Conservation (phyloP, 2,329 filamentous ascomycete species). For the Grosmannia huntii region DNA sequence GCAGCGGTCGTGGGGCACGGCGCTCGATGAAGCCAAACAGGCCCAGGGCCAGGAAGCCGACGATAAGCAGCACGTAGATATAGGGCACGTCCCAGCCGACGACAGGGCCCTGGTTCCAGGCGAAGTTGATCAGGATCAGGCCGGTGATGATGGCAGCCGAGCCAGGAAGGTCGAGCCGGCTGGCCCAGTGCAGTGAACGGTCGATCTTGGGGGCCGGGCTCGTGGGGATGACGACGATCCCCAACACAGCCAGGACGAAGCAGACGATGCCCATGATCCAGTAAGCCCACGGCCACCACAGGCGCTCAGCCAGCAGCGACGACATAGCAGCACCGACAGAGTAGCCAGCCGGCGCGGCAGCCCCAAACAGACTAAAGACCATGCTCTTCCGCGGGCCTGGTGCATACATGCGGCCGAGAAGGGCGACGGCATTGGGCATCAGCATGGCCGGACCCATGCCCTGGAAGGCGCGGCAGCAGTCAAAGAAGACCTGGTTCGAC, state of each 20-base stretch:
- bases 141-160: conserved; percentile 5
- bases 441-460: conserved; percentile 50
- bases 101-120: conserved; percentile 12
- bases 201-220: conserved; percentile 1
- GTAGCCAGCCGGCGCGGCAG: conserved; percentile 29
- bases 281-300: conserved; percentile 28
- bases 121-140: conserved; percentile 14
- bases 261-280: conserved; percentile 10
- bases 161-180: conserved; percentile 9
- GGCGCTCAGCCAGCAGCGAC: conserved; percentile 23
- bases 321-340: conserved; percentile 20
- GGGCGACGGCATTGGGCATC: conserved; percentile 50
- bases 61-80: conserved; percentile 9
- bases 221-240: conserved; percentile 14
- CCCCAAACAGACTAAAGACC: conserved; percentile 40
- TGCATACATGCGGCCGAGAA: conserved; percentile 44
- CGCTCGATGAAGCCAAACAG: conserved; percentile 11
- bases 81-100: conserved; percentile 12
- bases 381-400: conserved; percentile 46
- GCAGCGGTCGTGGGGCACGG: conserved; percentile 7
- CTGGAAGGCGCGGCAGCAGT: conserved; percentile 40
- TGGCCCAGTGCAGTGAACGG: background rate
- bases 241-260: conserved; percentile 9
- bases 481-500: conserved; percentile 32
- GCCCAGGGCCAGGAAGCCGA: conserved; percentile 9